Conservation (phyloP, 1,284 basidiomycete genomes). For the Ganoderma multipileum region DNA sequence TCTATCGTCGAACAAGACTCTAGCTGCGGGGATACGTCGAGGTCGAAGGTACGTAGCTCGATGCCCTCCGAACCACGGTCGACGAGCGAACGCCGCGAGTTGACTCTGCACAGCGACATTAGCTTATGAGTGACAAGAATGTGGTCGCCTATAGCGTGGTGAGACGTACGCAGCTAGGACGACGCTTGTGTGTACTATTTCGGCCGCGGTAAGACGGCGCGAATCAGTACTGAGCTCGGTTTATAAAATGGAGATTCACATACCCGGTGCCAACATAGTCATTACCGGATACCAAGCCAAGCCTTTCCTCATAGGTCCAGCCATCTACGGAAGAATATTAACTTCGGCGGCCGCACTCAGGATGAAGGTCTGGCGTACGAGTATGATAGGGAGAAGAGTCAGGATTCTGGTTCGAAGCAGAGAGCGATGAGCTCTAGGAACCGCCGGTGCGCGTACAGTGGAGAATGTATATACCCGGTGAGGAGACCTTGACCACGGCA, state of each 20-base stretch:
- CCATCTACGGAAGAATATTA: background rate
- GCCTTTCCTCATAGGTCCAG: background rate
- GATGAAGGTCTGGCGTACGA: background rate
- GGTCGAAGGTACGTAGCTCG: constrained; percentile 7
- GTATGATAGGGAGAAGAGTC: background rate
- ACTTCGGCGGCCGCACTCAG: background rate
- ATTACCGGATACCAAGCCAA: background rate
- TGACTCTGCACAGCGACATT: background rate
- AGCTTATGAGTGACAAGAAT: background rate
- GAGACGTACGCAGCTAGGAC: constrained; percentile 7
- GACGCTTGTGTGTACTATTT: background rate
- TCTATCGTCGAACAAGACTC: background rate
- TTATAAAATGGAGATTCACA: background rate
- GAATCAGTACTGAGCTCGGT: background rate
- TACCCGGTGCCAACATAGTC: background rate
- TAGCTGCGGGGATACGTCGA: background rate
- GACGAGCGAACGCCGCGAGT: constrained; percentile 12
- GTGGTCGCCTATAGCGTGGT: too few species aligned
- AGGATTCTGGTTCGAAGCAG: background rate
- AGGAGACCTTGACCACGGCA: background rate
- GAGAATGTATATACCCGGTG: background rate
- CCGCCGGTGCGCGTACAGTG: background rate
- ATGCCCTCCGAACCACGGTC: constrained; percentile 10
- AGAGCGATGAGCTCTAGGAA: background rate
- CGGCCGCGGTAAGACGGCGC: background rate